Evolutionary conservation across 148 eudicot genomes (phyloP).

Genomic region (Camellia japonica): DNA sequence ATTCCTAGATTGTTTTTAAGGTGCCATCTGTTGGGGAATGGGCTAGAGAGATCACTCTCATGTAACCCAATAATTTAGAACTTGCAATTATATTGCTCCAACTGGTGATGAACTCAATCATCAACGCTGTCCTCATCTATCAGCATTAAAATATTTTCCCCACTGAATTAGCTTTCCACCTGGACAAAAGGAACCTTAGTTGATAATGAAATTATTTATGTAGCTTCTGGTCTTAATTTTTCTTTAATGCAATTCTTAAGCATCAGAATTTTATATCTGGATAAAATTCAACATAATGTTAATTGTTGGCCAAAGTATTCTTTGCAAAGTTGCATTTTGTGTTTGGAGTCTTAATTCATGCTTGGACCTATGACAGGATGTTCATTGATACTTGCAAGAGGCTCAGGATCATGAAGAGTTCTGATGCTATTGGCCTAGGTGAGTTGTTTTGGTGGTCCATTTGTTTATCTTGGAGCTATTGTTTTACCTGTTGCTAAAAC

Average conservation of each 20-base stretch:
- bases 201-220: not conserved
- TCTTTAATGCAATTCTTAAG: not conserved
- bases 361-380: conserved; percentile 31
- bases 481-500: not conserved
- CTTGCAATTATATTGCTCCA: not conserved
- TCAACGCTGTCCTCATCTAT: not conserved
- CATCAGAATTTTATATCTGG: not conserved
- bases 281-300: not conserved
- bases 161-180: not conserved
- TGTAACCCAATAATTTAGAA: conserved; percentile 1
- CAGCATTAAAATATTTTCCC: not conserved
- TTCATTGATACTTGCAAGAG: conserved; percentile 39
- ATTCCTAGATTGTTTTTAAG: not conserved
- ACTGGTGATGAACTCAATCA: not conserved
- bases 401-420: conserved; percentile 44
- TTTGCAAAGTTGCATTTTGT: not conserved
- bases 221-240: conserved; percentile 7
- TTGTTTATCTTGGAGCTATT: not conserved
- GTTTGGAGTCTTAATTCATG: conserved; percentile 3
- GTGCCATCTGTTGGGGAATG: not conserved
- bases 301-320: not conserved
- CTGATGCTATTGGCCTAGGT: conserved; percentile 38
- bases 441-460: not conserved
- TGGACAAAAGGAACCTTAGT: not conserved
- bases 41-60: not conserved